phyloP scores from a whole-genome alignment of 257 asterid genomes.

The Plantago major region DNA sequence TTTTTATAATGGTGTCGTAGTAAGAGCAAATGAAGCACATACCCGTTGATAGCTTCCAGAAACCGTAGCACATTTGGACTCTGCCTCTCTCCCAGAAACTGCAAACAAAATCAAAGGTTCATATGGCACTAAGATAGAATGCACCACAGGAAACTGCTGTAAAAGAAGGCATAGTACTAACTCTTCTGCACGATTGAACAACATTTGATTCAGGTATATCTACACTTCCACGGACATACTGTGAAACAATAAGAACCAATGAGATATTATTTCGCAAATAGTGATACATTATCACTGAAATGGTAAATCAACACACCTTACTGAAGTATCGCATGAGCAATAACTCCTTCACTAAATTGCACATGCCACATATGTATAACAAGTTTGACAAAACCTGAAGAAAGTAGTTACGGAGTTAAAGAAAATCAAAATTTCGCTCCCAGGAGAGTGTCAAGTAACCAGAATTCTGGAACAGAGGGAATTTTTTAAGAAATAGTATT shows the following conservation, averaged over 20 bases:
- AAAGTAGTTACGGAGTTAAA: slow-evolving; percentile 20
- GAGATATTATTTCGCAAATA: slow-evolving; percentile 12
- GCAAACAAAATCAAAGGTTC: slow-evolving; percentile 22
- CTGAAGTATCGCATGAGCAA: slow-evolving; percentile 92
- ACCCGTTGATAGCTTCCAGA: slow-evolving; percentile 71
- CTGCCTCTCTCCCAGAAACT: slow-evolving; percentile 67
- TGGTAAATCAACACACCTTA: slow-evolving; percentile 49
- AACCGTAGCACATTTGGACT: slow-evolving; percentile 63
- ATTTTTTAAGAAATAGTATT: slow-evolving; percentile 15
- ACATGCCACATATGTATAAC: slow-evolving; percentile 87
- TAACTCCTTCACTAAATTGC: slow-evolving; percentile 76
- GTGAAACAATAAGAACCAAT: slow-evolving; percentile 11
- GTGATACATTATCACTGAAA: background rate
- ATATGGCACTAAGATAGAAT: background rate
- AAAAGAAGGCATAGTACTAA: slow-evolving; percentile 26
- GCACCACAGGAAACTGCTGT: background rate
- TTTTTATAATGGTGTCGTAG: slow-evolving; percentile 4
- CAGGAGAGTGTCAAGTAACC: background rate
- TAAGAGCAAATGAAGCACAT: slow-evolving; percentile 7
- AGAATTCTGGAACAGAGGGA: background rate
- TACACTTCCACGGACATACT: slow-evolving; percentile 51
- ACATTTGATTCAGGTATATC: slow-evolving; percentile 55
- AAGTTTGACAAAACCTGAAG: slow-evolving; percentile 89
- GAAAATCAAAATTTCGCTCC: background rate
- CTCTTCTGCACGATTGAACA: slow-evolving; percentile 51